These are phyloP conservation scores for Xylariaceae sp. DNA, from an alignment of 2,329 filamentous ascomycete species.

Conservation along the genomic window DNA sequence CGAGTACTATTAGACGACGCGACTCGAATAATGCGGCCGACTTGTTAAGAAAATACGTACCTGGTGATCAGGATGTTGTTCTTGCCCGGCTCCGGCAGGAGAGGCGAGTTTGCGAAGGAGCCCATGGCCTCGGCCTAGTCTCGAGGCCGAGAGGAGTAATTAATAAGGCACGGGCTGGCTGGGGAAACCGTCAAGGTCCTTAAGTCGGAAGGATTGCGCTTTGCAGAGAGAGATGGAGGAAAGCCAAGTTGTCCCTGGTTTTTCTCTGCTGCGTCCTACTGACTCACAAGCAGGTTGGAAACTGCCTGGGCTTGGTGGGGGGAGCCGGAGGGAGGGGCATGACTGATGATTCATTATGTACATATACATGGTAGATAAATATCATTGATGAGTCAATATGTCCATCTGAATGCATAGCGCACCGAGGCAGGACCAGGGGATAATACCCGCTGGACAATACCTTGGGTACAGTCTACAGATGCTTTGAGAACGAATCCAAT, in stretches of 20 bases:
- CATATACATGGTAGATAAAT: too few relatives aligned
- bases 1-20: neutral
- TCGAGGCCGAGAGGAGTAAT: neutral
- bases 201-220: neutral
- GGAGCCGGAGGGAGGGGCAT: too few relatives aligned
- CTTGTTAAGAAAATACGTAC: neutral
- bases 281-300: neutral
- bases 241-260: neutral
- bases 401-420: too few relatives aligned
- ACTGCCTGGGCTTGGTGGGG: neutral
- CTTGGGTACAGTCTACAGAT: too few relatives aligned
- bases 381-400: too few relatives aligned
- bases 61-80: conserved; percentile 87
- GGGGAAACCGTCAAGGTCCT: neutral
- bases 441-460: too few relatives aligned
- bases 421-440: too few relatives aligned
- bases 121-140: conserved; percentile 7
- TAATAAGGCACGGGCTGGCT: neutral
- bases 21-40: conserved; percentile 1
- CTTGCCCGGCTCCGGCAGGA: conserved; percentile 67
- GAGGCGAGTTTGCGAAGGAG: conserved; percentile 28
- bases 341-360: too few relatives aligned
- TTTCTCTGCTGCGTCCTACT: neutral
- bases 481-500: too few relatives aligned
- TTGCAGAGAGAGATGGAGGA: neutral